phyloP scores from a whole-genome alignment of 202 grass and related monocot genomes.

The Miscanthus sacchariflorus region DNA sequence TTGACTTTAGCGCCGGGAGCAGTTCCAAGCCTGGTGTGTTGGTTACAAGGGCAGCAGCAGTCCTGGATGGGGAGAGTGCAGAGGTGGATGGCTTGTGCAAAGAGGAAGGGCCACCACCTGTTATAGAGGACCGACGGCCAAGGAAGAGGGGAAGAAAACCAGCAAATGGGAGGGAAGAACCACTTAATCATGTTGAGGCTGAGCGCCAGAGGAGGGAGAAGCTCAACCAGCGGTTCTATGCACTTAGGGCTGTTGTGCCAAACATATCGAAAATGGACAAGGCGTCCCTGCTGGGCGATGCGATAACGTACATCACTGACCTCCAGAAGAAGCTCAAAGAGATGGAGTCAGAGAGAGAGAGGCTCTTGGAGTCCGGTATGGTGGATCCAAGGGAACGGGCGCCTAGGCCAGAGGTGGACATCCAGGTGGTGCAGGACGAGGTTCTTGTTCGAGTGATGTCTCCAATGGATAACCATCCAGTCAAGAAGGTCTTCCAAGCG shows the following conservation, averaged over 20 bases:
- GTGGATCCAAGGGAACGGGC: slow-evolving; percentile 44
- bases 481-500: slow-evolving; percentile 75
- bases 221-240: slow-evolving; percentile 95
- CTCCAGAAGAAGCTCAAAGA: slow-evolving; percentile 95
- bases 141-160: slow-evolving; percentile 97
- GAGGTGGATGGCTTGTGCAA: slow-evolving; percentile 79
- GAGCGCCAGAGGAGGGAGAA: slow-evolving; percentile 97
- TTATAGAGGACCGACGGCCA: slow-evolving; percentile 69
- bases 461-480: slow-evolving; percentile 75
- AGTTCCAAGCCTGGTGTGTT: slow-evolving; percentile 65
- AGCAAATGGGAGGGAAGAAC: slow-evolving; percentile 90
- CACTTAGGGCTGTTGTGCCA: slow-evolving; percentile 83
- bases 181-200: slow-evolving; percentile 96
- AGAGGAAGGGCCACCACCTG: slow-evolving; percentile 52
- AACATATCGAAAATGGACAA: slow-evolving; percentile 99
- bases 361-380: slow-evolving; percentile 53
- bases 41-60: slow-evolving; percentile 54
- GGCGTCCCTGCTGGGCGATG: slow-evolving; percentile 89
- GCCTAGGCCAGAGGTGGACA: slow-evolving; percentile 71
- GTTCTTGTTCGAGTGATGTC: slow-evolving; percentile 83
- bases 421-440: slow-evolving; percentile 83
- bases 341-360: slow-evolving; percentile 82
- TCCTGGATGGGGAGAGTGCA: slow-evolving; percentile 61
- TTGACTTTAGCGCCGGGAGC: slow-evolving; percentile 81
- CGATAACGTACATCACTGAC: slow-evolving; percentile 92